A percentile compares a stretch with the other conserved stretches of the same genome.
Conservation (phyloP, 1,139 yeast species). For the Suhomyces maxii region DNA sequence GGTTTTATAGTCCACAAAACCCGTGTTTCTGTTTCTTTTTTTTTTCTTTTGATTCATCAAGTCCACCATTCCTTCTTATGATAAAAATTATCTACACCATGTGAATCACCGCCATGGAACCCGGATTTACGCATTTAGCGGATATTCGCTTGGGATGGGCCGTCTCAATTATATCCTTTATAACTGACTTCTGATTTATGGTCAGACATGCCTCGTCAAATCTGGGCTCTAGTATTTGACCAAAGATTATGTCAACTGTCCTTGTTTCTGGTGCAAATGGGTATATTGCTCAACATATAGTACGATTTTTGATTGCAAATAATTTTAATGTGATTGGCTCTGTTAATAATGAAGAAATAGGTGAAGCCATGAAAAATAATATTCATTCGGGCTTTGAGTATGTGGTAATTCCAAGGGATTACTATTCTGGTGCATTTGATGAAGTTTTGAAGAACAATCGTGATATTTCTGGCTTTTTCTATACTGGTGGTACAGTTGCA, state of each 20-base stretch:
- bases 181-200: no score
- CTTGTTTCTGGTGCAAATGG: conserved; percentile 46
- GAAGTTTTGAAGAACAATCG: conserved; percentile 28
- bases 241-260: conserved; percentile 15
- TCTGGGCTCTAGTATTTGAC: no score
- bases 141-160: no score
- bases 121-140: no score
- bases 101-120: no score
- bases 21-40: no score
- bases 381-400: conserved; percentile 23
- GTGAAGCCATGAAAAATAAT: conserved; percentile 24
- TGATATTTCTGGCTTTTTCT: conserved; percentile 21
- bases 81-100: no score
- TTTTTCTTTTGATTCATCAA: no score
- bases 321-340: conserved; percentile 37
- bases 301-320: conserved; percentile 20
- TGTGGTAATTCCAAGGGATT: conserved; percentile 30
- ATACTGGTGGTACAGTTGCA: conserved; percentile 15
- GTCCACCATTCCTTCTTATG: no score
- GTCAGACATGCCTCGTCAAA: no score
- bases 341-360: conserved; percentile 35
- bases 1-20: no score
- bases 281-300: conserved; percentile 34
- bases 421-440: conserved; percentile 30
- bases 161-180: no score